Conservation (phyloP, 306 rosid genomes). For the Sechiopsis laciniata region DNA sequence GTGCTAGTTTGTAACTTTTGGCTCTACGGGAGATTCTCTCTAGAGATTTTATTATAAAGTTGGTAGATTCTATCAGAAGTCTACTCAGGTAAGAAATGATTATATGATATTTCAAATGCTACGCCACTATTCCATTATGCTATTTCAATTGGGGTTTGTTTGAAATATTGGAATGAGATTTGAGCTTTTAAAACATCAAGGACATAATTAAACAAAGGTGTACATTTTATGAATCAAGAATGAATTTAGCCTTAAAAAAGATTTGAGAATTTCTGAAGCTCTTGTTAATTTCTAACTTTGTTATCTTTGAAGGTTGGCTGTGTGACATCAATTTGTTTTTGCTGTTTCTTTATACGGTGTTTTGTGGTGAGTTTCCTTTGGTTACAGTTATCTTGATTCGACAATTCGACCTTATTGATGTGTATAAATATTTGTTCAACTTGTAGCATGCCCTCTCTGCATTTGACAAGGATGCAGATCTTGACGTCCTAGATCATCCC, state of each 20-base stretch:
- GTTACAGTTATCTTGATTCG: not conserved
- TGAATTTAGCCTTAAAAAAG: not conserved
- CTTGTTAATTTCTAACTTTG: not conserved
- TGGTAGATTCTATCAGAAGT: too few species aligned
- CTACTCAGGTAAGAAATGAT: too few species aligned
- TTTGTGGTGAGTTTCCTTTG: constrained; percentile 46
- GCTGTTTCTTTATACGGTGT: constrained; percentile 72
- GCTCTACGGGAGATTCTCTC: too few species aligned
- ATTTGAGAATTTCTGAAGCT: not conserved
- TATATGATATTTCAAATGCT: not conserved
- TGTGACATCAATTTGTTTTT: constrained; percentile 61
- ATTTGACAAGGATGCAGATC: constrained; percentile 36
- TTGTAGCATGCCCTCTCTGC: constrained; percentile 57
- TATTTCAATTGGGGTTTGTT: not conserved
- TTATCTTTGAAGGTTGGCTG: constrained; percentile 54
- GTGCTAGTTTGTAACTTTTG: too few species aligned
- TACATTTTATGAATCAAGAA: not conserved
- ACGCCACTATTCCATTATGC: not conserved
- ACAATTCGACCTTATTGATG: not conserved
- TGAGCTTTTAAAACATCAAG: not conserved
- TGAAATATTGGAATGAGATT: not conserved
- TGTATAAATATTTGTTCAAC: constrained; percentile 20
- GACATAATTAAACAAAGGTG: not conserved
- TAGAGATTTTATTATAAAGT: too few species aligned
- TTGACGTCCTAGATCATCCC: constrained; percentile 57